A percentile compares a stretch with the other conserved stretches of the same genome.
phyloP scores from a whole-genome alignment of 805 yeast genomes.

The Saccharomycopsis capsularis region DNA sequence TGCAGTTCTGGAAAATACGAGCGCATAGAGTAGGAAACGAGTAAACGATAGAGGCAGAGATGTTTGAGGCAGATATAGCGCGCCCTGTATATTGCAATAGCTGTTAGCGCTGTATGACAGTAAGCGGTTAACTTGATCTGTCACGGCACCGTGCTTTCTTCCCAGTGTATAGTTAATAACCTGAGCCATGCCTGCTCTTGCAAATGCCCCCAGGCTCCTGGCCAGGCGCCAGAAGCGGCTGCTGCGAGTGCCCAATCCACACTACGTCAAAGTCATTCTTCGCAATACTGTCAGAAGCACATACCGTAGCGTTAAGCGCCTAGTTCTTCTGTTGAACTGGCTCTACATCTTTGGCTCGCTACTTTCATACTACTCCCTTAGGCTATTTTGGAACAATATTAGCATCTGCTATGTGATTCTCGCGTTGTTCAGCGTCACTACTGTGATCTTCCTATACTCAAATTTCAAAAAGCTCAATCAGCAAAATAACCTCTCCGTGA shows the following conservation, averaged over 20 bases:
- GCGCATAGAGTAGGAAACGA: too few relatives aligned
- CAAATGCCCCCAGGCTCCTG: too few relatives aligned
- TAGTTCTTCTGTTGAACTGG: constrained; percentile 14
- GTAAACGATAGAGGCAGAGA: too few relatives aligned
- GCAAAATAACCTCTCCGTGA: constrained; percentile 7
- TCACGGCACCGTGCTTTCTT: neutral
- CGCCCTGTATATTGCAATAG: too few relatives aligned
- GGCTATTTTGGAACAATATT: constrained; percentile 17
- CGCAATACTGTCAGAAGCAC: neutral
- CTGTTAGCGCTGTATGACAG: neutral
- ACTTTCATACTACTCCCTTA: constrained; percentile 16
- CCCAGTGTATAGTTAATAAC: neutral
- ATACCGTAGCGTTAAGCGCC: neutral
- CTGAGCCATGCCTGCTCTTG: neutral
- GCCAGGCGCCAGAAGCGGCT: too few relatives aligned
- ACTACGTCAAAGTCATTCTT: neutral
- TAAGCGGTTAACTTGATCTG: neutral
- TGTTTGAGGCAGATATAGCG: too few relatives aligned
- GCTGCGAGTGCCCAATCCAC: too few relatives aligned
- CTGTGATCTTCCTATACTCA: constrained; percentile 11
- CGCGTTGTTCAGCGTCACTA: constrained; percentile 9
- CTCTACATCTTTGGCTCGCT: constrained; percentile 14
- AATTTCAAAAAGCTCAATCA: constrained; percentile 19
- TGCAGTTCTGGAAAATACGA: too few relatives aligned
- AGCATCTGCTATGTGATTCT: constrained; percentile 19